Conservation (phyloP, 2,329 filamentous ascomycete species). For the Acrocalymma vagum region DNA sequence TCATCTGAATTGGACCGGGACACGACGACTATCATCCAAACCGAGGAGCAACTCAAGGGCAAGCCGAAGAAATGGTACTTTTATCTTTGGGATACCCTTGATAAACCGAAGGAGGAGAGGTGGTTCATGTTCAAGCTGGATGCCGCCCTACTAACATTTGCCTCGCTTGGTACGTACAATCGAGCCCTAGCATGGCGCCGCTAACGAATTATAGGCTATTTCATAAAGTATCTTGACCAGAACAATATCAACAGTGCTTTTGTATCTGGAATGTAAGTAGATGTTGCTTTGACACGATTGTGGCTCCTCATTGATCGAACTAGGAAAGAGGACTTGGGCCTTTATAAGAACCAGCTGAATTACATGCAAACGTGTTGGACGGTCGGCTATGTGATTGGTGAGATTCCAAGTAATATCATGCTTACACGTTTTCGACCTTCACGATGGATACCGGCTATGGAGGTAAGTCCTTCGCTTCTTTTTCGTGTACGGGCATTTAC, state of each 20-base stretch:
- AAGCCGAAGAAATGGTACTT: slow-evolving; percentile 53
- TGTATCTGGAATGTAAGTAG: slow-evolving; percentile 38
- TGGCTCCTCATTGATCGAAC: not conserved
- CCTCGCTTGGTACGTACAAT: slow-evolving; percentile 46
- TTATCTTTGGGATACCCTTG: slow-evolving; percentile 63
- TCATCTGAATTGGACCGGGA: too few species aligned
- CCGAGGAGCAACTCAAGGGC: slow-evolving; percentile 12
- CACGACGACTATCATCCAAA: slow-evolving; percentile 3
- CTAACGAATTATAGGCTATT: slow-evolving; percentile 49
- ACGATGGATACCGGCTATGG: slow-evolving; percentile 59
- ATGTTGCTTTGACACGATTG: not conserved
- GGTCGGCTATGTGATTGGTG: slow-evolving; percentile 66
- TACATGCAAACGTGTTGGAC: slow-evolving; percentile 66
- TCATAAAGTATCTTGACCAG: slow-evolving; percentile 60
- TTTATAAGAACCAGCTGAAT: slow-evolving; percentile 65
- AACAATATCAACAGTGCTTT: slow-evolving; percentile 49
- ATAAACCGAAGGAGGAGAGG: slow-evolving; percentile 60
- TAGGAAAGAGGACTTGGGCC: slow-evolving; percentile 61
- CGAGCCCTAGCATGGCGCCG: not conserved
- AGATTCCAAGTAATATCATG: slow-evolving; percentile 61
- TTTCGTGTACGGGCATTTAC: not conserved
- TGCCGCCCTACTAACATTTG: slow-evolving; percentile 58
- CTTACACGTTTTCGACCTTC: slow-evolving; percentile 58
- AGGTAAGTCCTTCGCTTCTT: slow-evolving; percentile 39
- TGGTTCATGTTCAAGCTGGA: slow-evolving; percentile 60